Conservation (phyloP, 345 rosid species). For the Corchorus olitorius region DNA sequence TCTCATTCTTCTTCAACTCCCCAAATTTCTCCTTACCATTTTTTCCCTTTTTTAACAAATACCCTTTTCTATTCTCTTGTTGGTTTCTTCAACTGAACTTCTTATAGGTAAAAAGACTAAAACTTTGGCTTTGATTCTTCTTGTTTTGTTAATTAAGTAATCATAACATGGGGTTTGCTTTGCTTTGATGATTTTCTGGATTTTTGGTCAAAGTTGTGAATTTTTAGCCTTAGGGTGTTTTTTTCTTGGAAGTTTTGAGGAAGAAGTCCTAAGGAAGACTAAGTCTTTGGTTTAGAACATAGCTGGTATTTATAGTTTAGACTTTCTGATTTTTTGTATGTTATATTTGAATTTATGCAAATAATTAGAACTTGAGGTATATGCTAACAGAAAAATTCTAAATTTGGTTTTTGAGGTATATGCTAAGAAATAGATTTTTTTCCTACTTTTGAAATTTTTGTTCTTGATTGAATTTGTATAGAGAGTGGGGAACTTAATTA, state of each 20-base stretch:
- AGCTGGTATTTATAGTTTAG: background rate
- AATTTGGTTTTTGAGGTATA: background rate
- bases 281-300: constrained; percentile 16
- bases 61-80: background rate
- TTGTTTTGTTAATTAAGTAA: background rate
- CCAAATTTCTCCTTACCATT: background rate
- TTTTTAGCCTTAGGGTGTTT: constrained; percentile 9
- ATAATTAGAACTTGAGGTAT: background rate
- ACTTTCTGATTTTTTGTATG: background rate
- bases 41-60: background rate
- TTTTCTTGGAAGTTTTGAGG: background rate
- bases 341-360: background rate
- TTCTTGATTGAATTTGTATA: background rate
- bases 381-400: background rate
- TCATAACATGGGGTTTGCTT: background rate
- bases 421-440: background rate
- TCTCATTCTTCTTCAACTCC: background rate
- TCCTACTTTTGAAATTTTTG: background rate
- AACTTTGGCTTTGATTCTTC: background rate
- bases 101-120: constrained; percentile 24
- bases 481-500: constrained; percentile 15
- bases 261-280: background rate
- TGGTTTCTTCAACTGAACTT: constrained; percentile 2
- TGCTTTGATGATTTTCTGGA: background rate
- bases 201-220: constrained; percentile 16